A percentile compares a stretch with the other conserved stretches of the same genome.
phyloP scores from a whole-genome alignment of 2,329 filamentous ascomycete genomes.

The Aspergillus thermomutatus region DNA sequence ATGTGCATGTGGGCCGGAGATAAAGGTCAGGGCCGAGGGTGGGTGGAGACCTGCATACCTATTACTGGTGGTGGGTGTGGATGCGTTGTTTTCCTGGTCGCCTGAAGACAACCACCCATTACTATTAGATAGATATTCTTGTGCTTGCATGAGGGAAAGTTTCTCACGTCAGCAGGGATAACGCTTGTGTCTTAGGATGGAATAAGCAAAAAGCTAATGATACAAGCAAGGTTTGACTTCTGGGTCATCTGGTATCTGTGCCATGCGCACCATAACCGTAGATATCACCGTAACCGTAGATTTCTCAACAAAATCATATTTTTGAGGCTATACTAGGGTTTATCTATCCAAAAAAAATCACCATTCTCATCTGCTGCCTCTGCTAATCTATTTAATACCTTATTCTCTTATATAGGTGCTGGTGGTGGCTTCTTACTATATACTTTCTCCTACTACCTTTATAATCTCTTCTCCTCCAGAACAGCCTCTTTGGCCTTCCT shows the following conservation, averaged over 20 bases:
- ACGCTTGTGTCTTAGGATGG: background rate
- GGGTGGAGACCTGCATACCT: background rate
- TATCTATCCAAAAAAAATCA: background rate
- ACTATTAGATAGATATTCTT: too few relatives aligned
- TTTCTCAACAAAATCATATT: too few relatives aligned
- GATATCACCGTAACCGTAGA: too few relatives aligned
- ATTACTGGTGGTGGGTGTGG: too few relatives aligned
- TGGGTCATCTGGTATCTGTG: too few relatives aligned
- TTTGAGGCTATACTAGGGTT: too few relatives aligned
- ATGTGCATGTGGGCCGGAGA: background rate
- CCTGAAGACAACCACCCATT: background rate
- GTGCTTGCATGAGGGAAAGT: background rate
- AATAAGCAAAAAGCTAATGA: background rate
- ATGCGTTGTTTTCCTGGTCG: background rate
- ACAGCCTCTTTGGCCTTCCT: too few relatives aligned
- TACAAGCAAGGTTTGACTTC: background rate
- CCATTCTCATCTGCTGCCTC: background rate
- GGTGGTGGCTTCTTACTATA: background rate
- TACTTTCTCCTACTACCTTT: too few relatives aligned
- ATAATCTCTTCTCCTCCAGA: too few relatives aligned
- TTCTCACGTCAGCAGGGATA: background rate
- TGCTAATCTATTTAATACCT: background rate
- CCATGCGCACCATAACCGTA: too few relatives aligned
- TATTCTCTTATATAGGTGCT: background rate
- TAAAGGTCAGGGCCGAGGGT: background rate